These are phyloP conservation scores for Nakaseomyces delphensis DNA, from an alignment of 1,139 yeast genomes.

Conservation along the genomic window DNA sequence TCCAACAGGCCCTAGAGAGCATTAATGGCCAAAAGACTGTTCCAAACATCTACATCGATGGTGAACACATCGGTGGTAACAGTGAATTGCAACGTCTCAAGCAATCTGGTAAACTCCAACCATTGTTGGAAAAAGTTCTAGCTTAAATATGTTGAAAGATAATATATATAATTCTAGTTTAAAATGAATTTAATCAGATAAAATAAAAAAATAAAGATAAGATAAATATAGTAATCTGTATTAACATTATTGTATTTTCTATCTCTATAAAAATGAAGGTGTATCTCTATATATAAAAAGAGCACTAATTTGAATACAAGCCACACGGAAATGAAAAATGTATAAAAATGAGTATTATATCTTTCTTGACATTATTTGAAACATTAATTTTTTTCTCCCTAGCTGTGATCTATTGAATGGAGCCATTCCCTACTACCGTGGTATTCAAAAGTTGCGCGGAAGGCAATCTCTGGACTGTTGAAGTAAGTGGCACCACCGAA, in stretches of 20 bases:
- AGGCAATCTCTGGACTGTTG: constrained; percentile 15
- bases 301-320: too few species aligned
- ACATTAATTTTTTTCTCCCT: background rate
- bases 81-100: constrained; percentile 66
- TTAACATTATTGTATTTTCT: background rate
- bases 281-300: too few species aligned
- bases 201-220: background rate
- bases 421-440: background rate
- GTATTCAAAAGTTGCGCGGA: constrained; percentile 12
- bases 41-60: constrained; percentile 83
- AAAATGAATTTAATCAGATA: background rate
- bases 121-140: constrained; percentile 26
- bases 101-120: constrained; percentile 35
- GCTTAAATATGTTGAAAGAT: constrained; percentile 9
- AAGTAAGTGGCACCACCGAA: constrained; percentile 28
- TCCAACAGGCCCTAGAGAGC: constrained; percentile 69
- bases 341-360: too few species aligned
- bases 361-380: too few species aligned
- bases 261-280: too few species aligned
- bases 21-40: constrained; percentile 88
- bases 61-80: constrained; percentile 92
- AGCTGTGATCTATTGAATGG: background rate
- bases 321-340: too few species aligned
- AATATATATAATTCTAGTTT: too few species aligned
- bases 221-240: background rate